Base-by-base conservation (phyloP, 2,329 filamentous ascomycete species). In the Camillea tinctor region DNA sequence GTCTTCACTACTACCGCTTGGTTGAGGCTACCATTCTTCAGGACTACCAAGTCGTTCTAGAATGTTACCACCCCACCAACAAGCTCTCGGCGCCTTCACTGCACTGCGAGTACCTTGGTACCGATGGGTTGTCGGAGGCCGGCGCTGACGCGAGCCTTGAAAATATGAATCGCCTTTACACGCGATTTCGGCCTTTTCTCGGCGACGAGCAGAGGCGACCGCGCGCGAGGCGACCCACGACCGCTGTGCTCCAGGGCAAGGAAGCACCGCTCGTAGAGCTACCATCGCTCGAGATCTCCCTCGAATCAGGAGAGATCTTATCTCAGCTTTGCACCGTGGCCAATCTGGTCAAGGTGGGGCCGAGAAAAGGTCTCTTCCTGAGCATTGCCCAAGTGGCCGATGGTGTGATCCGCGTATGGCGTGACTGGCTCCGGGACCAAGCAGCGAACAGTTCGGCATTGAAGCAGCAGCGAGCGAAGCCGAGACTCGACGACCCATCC, bases 51-150 rank as follows among this genome's bases (percentile, higher is more conserved):
- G 76, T 95, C 48, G 85, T 93, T 44, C 84, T 96, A 50, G 90
- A 94, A 76, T 92, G 89, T 72, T 93, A 90, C 70, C 90, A 90
- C 64, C 91, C 91, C 0, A 85, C 81, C 63, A 86, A 83, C 22
- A 88, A 88, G 73, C 79, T 89, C 54, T 87, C 83, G 4, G 88
- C 89, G 20, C 88, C 90, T 0, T 87, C 87, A 57, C 80, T 92
- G 13, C 73, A 74, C 70, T 93, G 91, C 74, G 80, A 85, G 51
- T 89, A 89, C 63, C 77, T 88, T 11, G 85, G 84, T 26, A 92
- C 88, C 1, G 79, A 87, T 64, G 82, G 82, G 2, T 75, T 91
- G n/a, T 66, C 78, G 59, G 70, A 77, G 63, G 73, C 76, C 56
- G 72, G 73, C 4, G 68, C 75, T 40, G 76, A 71, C 15, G 71